A percentile compares a stretch with the other conserved stretches of the same genome.
Conservation (phyloP, 495 filamentous ascomycete genomes). For the Tuber borchii region DNA sequence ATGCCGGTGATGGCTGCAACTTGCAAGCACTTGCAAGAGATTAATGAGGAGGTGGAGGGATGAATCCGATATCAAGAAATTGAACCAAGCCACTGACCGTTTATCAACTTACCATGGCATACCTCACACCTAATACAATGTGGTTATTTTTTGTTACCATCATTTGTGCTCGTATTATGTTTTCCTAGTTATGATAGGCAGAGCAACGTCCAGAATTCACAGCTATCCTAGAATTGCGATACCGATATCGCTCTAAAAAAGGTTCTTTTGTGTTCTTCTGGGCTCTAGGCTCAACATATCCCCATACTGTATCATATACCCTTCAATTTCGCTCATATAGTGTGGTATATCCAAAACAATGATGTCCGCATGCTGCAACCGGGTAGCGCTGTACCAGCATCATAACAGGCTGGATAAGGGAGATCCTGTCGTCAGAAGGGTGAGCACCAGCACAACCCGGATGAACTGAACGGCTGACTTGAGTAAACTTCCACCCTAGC, state of each 20-base stretch:
- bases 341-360: not conserved
- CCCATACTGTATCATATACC: not conserved
- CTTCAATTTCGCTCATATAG: not conserved
- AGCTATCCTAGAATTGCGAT: not conserved
- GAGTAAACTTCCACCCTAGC: not conserved
- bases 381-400: not conserved
- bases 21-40: constrained; percentile 7
- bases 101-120: not conserved
- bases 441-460: not conserved
- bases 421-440: not conserved
- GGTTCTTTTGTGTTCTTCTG: not conserved
- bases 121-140: not conserved
- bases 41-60: not conserved
- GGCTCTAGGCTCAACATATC: not conserved
- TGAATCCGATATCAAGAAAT: not conserved
- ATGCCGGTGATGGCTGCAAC: not conserved
- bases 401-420: not conserved
- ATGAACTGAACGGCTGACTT: not conserved
- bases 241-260: not conserved
- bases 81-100: not conserved
- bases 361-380: not conserved
- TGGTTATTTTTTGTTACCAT: no score
- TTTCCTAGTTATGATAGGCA: not conserved
- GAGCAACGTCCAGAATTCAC: not conserved
- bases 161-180: no score